Base-by-base conservation (phyloP, 1,139 yeast species). In the Zygosaccharomyces sapae region DNA sequence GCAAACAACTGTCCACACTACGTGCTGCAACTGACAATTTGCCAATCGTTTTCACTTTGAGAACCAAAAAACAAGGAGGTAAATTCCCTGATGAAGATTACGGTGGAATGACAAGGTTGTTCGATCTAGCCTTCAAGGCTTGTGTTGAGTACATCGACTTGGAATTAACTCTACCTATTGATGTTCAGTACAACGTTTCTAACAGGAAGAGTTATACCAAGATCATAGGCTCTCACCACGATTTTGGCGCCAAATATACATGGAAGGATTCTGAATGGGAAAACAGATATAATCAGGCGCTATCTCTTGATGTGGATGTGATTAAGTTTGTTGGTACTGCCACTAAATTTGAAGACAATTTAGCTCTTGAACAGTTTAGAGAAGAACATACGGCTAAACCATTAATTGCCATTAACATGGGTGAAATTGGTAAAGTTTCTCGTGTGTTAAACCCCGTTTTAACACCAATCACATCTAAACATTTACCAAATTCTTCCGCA, bases 271-370 rank as follows among this genome's bases (percentile, higher is more conserved):
- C 80, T 16, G 87, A 81, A 60, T 88, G 96, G 95, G 81, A 78
- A 55, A 75, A 76, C 55, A 78, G 79, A 63, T 88, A 81, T 63
- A 75, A 76, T 51, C 80, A 81, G 56, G 97, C 92, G 0, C 67
- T 75, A 36, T 69, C 78, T 8, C 65, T 84, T 43, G 81, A 83
- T 50, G 84, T 80, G 33, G 97, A 90, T 58, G 66, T 87, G 45
- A 77, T 88, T 48, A 89, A 89, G 68, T 82, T 92, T 63, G 95
- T 90, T 42, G 96, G 96, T 22, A 72, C 73, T 46, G 96, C 97
- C 5, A 62, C 69, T 1, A 58, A 68, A 1, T 73, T 86, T 58
- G 69, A 71, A 38, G 96, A 89, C 62, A 92, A 92, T 65, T 69
- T 84, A 52, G 70, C 68, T 2, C 72, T 90, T 50, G 96, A 88